Conservation (phyloP, 768 basidiomycete genomes). For the Auricularia sp. region DNA sequence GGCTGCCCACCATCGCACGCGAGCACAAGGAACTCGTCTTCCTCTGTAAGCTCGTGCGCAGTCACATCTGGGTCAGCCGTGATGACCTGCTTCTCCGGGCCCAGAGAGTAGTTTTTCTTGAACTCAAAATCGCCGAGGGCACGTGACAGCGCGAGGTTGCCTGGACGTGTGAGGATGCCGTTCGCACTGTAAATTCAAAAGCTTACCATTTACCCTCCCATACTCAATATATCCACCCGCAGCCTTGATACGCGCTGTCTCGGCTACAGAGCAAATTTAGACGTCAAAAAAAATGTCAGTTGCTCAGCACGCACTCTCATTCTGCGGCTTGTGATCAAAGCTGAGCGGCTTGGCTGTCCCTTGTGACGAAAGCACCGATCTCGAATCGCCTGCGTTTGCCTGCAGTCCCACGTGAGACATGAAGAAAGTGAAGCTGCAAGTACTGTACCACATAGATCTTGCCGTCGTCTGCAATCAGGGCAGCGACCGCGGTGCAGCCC, state of each 20-base stretch:
- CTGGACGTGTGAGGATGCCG: slow-evolving; percentile 29
- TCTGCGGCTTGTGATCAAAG: slow-evolving; percentile 92
- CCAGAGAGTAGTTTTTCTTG: slow-evolving; percentile 80
- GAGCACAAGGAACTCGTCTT: slow-evolving; percentile 94
- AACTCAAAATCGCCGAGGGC: slow-evolving; percentile 98
- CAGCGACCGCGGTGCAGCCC: slow-evolving; percentile 91
- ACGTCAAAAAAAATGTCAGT: slow-evolving; percentile 1
- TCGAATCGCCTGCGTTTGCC: slow-evolving; percentile 98
- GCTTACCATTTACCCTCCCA: slow-evolving; percentile 87
- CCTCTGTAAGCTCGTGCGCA: slow-evolving; percentile 66
- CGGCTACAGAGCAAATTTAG: slow-evolving; percentile 37
- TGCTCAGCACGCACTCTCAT: slow-evolving; percentile 46
- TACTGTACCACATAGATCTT: slow-evolving; percentile 69
- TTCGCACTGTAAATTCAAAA: not conserved
- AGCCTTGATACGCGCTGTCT: slow-evolving; percentile 73
- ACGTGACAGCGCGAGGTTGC: slow-evolving; percentile 89
- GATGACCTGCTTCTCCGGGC: slow-evolving; percentile 87
- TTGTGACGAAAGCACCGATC: slow-evolving; percentile 75
- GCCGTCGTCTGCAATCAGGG: slow-evolving; percentile 65
- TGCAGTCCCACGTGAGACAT: slow-evolving; percentile 22
- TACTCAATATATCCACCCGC: slow-evolving; percentile 96
- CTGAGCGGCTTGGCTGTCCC: slow-evolving; percentile 85
- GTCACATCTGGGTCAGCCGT: slow-evolving; percentile 91
- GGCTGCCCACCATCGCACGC: slow-evolving; percentile 81
- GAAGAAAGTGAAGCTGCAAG: slow-evolving; percentile 8